Base-by-base conservation (phyloP, 2,329 filamentous ascomycete genomes). In the Fusarium dimerum region DNA sequence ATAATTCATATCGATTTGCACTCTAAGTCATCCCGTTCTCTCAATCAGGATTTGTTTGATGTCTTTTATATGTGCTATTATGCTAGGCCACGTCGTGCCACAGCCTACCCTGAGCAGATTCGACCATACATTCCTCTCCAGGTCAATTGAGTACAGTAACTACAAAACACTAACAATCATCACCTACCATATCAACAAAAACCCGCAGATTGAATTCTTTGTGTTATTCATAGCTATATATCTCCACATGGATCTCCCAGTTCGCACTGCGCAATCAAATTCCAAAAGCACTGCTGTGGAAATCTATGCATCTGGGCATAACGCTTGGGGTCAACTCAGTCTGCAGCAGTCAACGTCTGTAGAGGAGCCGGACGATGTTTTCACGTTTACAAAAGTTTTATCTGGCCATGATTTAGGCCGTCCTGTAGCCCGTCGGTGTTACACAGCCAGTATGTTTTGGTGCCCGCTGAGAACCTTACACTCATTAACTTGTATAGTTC, bases 251-350 rank as follows among this genome's bases (percentile, higher is more conserved):
- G 36, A 64, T 11, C 45, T 65, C 3, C 54, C 55, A 5, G 6
- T 57, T 9, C 52, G 51, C n/a, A 5, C 32, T 1, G 40, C 49
- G 6, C 17, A 17, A 3, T 34, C 20, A 18, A 34, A 49, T 13
- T 29, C 11, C 5, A 10, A 51, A 18, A 20, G 12, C 20, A 76
- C 20, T 26, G 20, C 7, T 7, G 5, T 82, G 79, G 71, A 78
- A 47, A 66, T 86, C 6, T 81, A 79, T 62, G 80, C 77, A 40
- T 60, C 78, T 3, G 83, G 83, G 40, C 79, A 82, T 68, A 86
- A 86, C 62, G 80, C 81, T 48, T 86, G 80, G 80, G 68, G 70
- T 50, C 82, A 86, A 60, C 73, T 85, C 15, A 57, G 63, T 2
- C 78, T 83, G 12, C 54, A 51, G 13, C 16, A 30, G 40, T 8